Evolutionary conservation across 2,329 filamentous ascomycete species (phyloP), one percentile per base, ranked within the genome.

Genomic region (Exophiala bonariae): DNA sequence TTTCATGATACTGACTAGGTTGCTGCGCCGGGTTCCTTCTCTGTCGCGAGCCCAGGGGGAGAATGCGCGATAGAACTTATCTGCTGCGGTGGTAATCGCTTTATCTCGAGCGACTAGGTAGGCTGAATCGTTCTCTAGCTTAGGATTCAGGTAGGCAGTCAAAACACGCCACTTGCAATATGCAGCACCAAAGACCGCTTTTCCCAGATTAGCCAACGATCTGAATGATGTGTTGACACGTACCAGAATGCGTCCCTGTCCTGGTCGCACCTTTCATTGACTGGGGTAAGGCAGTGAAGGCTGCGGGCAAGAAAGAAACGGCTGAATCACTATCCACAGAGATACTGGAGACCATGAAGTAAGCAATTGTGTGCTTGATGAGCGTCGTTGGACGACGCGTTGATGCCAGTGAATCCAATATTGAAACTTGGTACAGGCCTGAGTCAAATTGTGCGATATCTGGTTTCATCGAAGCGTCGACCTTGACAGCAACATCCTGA

Each of bases 341-440:
- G 23, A 45, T 45, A 19, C 23, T 45, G 10, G 14, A 32, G n/a
- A 45, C n/a, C 11, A 45, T 17, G 18, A 39, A 45, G 23, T 39
- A 23, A 13, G 32, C 42, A 16, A 45, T 38, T 20, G 14, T 26
- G 23, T 39, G 42, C 34, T 45, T 45, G 20, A 39, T 45, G 17
- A 45, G 34, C 18, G 38, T 33, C 13, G 34, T 45, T 17, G 33
- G 42, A n/a, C 18, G 16, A 23, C 13, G 13, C n/a, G 32, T 13
- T 3, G 18, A 10, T 32, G 11, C 9, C 16, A 45, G 18, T 13
- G 38, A 23, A 26, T 18, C 14, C 11, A 28, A 20, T 13, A 45
- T 13, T 13, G 42, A n/a, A 19, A 6, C 22, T n/a, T 10, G 16
- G 16, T 38, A 20, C 23, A 38, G 34, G 37, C 14, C 32, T 13